These are phyloP conservation scores for Pseudogymnoascus sp. DNA, from an alignment of 2,329 filamentous ascomycete species.

Conservation along the genomic window DNA sequence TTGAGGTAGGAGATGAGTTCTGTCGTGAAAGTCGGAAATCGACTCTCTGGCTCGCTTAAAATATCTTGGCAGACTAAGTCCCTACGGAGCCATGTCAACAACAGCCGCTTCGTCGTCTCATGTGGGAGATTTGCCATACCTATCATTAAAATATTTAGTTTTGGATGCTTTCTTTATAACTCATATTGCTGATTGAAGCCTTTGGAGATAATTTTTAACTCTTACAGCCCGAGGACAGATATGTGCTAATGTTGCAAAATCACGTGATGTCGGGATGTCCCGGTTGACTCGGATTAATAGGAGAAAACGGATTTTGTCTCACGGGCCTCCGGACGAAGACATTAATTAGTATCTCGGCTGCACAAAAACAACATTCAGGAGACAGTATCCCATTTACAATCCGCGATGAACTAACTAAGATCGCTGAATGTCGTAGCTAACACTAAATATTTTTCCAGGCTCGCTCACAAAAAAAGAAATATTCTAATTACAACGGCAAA, in stretches of 20 bases:
- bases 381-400: slow-evolving; percentile 4
- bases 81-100: slow-evolving; percentile 4
- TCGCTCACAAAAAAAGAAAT: slow-evolving; percentile 10
- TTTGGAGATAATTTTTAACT: slow-evolving; percentile 8
- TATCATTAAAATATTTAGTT: background rate
- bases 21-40: slow-evolving; percentile 13
- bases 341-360: background rate
- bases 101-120: background rate
- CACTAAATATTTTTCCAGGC: slow-evolving; percentile 6
- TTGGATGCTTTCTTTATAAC: background rate
- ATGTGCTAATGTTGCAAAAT: background rate
- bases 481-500: background rate
- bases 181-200: background rate
- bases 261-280: slow-evolving; percentile 8
- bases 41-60: slow-evolving; percentile 12
- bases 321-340: background rate
- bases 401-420: background rate
- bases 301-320: slow-evolving; percentile 11
- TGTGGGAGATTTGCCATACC: background rate
- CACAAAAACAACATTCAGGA: slow-evolving; percentile 8
- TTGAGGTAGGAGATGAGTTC: slow-evolving; percentile 12
- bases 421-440: slow-evolving; percentile 8
- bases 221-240: slow-evolving; percentile 5
- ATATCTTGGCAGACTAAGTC: slow-evolving; percentile 11
- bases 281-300: slow-evolving; percentile 11